Percentiles rank a stretch among this genome's conserved stretches.
phyloP scores from a whole-genome alignment of 805 yeast species.

The Wickerhamiella domercqiae region DNA sequence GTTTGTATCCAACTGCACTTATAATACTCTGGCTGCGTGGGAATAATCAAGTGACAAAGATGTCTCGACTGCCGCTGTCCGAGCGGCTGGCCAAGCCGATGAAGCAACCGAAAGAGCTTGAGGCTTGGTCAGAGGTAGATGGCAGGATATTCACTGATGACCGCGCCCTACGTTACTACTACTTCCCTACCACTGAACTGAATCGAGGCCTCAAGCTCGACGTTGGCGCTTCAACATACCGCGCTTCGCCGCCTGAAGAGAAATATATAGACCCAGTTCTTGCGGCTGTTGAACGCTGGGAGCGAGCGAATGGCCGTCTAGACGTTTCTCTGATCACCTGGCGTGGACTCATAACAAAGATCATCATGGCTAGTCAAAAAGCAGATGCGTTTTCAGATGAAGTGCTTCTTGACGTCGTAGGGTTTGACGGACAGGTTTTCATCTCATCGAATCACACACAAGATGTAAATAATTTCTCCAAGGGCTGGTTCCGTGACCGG shows the following conservation, averaged over 20 bases:
- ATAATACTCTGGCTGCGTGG: no score
- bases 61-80: conserved; percentile 14
- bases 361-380: conserved; percentile 54
- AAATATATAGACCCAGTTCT: conserved; percentile 46
- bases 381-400: conserved; percentile 29
- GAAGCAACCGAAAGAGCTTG: conserved; percentile 73
- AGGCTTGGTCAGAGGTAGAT: conserved; percentile 47
- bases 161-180: conserved; percentile 51
- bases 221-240: conserved; percentile 49
- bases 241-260: conserved; percentile 30
- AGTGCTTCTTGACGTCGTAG: conserved; percentile 45
- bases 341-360: conserved; percentile 67
- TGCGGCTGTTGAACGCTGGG: conserved; percentile 39
- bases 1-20: no score
- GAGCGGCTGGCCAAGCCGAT: conserved; percentile 36
- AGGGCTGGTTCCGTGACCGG: conserved; percentile 13
- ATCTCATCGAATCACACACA: conserved; percentile 25
- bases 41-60: no score
- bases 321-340: conserved; percentile 61
- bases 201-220: conserved; percentile 43
- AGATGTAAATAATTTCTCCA: background rate
- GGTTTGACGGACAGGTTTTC: conserved; percentile 44
- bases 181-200: conserved; percentile 59
- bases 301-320: conserved; percentile 33
- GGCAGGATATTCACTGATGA: conserved; percentile 31